phyloP scores from a whole-genome alignment of 176 grass and related monocot species.

The Eleusine coracana region DNA sequence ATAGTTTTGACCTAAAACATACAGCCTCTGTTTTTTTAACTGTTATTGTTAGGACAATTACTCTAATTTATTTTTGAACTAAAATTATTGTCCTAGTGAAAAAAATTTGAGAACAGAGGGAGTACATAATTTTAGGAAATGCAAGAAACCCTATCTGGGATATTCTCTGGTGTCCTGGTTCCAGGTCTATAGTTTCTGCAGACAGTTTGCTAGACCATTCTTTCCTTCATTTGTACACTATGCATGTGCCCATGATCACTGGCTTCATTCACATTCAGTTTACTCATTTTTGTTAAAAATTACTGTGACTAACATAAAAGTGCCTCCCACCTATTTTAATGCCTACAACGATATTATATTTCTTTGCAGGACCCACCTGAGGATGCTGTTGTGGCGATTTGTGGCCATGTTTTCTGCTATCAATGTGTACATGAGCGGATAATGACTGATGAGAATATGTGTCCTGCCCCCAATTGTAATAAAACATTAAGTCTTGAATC shows the following conservation, averaged over 20 bases:
- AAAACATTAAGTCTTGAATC: constrained; percentile 65
- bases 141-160: neutral
- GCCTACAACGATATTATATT: constrained; percentile 1
- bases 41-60: too few relatives aligned
- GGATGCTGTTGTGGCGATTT: constrained; percentile 87
- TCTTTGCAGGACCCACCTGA: constrained; percentile 86
- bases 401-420: constrained; percentile 98
- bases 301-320: neutral
- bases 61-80: too few relatives aligned
- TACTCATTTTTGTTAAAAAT: neutral
- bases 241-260: neutral
- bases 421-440: constrained; percentile 85
- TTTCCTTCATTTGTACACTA: neutral
- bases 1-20: neutral
- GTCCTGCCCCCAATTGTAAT: constrained; percentile 64
- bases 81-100: too few relatives aligned
- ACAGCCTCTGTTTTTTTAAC: too few relatives aligned
- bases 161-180: neutral
- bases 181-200: constrained; percentile 14
- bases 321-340: constrained; percentile 15
- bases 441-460: constrained; percentile 82
- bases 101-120: too few relatives aligned
- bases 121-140: neutral
- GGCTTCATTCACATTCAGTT: constrained; percentile 26
- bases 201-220: constrained; percentile 2